Base-by-base conservation (phyloP, 768 basidiomycete genomes). In the Pleurotus platypus region DNA sequence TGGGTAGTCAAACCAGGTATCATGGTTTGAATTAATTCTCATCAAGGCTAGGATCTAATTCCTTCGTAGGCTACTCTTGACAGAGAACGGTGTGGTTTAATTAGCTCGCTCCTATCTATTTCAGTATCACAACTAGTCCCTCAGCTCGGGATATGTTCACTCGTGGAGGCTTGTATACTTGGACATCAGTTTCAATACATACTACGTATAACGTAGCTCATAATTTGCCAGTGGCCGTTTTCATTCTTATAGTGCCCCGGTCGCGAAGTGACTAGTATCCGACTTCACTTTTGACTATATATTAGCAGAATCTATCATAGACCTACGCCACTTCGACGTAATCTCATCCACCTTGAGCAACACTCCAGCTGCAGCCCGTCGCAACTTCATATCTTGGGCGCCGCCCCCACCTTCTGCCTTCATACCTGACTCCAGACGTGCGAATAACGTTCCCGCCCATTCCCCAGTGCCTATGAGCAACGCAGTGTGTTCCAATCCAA, bases 281-380 rank as follows among this genome's bases (percentile, higher is more conserved):
- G 2, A 35, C 30, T 35, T 35, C 30, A 9, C 30, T 35, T 35
- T 11, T 35, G 27, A 13, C 42, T 65, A 61, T 22, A 54, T 54
- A 11, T 54, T 35, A 20, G 42, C 51, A 20, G 51, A 39, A 30
- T 78, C 76, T 38, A 85, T 70, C 80, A 91, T 85, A 0, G 83
- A 80, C 47, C 84, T 78, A 39, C 82, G 75, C 88, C 89, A 91
- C 65, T 73, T 83, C 42, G 82, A 81, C 3, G 80, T 78, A 15
- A 92, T 70, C 60, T 86, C 84, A 51, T 93, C 89, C 4, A 92
- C 81, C 67, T 90, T 92, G 55, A 97, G 70, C 45, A 95, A 67
- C 1, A 94, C 87, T 0, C 91, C 92, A 1, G 92, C 92, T 2
- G 87, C 85, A 1, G 84, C 85, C 55, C 86, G 82, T 55, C 79